Conservation (phyloP, 1,284 basidiomycete species). For the Earliella scabrosa region DNA sequence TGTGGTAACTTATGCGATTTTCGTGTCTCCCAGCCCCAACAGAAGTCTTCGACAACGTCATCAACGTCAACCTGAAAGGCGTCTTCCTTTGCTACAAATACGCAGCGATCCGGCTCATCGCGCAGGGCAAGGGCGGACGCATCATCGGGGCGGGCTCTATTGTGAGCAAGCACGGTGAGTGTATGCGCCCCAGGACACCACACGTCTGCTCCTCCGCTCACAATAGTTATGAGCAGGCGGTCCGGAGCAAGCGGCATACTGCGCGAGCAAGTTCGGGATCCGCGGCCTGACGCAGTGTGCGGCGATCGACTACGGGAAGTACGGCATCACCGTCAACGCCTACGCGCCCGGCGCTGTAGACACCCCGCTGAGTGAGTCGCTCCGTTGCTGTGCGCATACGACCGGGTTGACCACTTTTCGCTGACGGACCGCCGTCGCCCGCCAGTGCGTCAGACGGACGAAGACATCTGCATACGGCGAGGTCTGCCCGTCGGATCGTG, state of each 20-base stretch:
- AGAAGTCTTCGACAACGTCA: conserved; percentile 12
- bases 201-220: background rate
- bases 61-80: conserved; percentile 35
- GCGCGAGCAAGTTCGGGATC: conserved; percentile 29
- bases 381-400: background rate
- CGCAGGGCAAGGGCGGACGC: conserved; percentile 38
- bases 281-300: conserved; percentile 29
- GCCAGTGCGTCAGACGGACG: background rate
- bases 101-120: conserved; percentile 36
- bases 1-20: background rate
- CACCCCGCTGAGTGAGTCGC: conserved; percentile 24
- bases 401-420: too few species aligned
- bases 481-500: background rate
- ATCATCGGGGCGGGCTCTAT: conserved; percentile 33
- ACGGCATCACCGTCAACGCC: conserved; percentile 30
- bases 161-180: conserved; percentile 22
- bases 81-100: conserved; percentile 39
- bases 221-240: background rate
- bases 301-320: conserved; percentile 27
- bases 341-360: conserved; percentile 28
- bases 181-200: background rate
- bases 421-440: too few species aligned
- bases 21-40: background rate
- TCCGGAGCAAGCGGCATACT: conserved; percentile 22
- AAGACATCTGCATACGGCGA: background rate